A percentile compares a stretch with the other conserved stretches of the same genome.
Evolutionary conservation across 768 basidiomycete genomes (phyloP).

Genomic region (Lactarius hengduanensis): DNA sequence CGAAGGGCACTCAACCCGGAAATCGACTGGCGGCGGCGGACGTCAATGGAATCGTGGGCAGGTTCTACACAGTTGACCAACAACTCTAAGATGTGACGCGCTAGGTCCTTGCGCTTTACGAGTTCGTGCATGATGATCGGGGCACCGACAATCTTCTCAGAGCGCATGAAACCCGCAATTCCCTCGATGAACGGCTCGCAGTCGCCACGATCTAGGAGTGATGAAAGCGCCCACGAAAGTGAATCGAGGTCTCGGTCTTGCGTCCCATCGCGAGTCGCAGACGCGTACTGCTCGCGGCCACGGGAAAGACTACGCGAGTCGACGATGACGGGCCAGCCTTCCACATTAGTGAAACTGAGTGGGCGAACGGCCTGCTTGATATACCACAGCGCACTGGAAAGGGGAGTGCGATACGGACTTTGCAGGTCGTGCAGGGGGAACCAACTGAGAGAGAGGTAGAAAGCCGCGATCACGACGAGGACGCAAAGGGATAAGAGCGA

Average conservation of each 20-base stretch:
- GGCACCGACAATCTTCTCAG: not conserved
- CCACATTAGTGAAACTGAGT: not conserved
- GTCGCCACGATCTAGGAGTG: slow-evolving; percentile 10
- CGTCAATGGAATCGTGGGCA: not conserved
- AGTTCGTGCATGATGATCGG: slow-evolving; percentile 13
- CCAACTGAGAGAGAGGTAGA: slow-evolving; percentile 10
- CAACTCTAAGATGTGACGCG: not conserved
- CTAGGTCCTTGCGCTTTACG: slow-evolving; percentile 8
- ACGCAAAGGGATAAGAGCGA: slow-evolving; percentile 2
- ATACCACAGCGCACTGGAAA: slow-evolving; percentile 13
- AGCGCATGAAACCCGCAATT: slow-evolving; percentile 9
- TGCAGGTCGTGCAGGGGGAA: slow-evolving; percentile 5
- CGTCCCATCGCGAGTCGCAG: not conserved
- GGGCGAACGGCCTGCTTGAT: slow-evolving; percentile 11
- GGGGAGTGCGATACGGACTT: slow-evolving; percentile 17
- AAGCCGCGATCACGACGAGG: not conserved
- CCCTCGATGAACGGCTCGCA: slow-evolving; percentile 17
- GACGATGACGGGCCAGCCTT: not conserved
- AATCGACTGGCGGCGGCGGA: not conserved
- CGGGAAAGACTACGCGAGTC: not conserved
- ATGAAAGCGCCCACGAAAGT: slow-evolving; percentile 8
- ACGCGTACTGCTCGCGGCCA: slow-evolving; percentile 8
- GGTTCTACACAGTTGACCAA: slow-evolving; percentile 8
- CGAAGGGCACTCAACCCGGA: slow-evolving; percentile 8
- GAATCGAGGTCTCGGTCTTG: slow-evolving; percentile 5